Percentiles rank a stretch among this genome's conserved stretches.
Evolutionary conservation across 129 eudicot genomes (phyloP).

Genomic region (Chrysanthemum makinoi): DNA sequence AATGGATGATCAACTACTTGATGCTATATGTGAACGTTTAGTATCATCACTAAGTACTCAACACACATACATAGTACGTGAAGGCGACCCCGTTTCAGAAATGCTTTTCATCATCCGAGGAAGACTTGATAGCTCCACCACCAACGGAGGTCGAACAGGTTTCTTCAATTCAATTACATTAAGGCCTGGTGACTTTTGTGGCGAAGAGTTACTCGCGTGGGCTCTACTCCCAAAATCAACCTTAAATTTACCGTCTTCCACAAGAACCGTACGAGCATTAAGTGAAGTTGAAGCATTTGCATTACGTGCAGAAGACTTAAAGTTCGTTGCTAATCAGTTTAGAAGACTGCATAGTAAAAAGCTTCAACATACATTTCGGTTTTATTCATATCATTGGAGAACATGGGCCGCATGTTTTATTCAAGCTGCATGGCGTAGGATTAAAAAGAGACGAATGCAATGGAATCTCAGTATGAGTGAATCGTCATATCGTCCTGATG

Average conservation of each 20-base stretch:
- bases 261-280: conserved; percentile 53
- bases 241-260: conserved; percentile 76
- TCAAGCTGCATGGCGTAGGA: conserved; percentile 88
- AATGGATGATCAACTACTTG: conserved; percentile 88
- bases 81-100: conserved; percentile 86
- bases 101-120: conserved; percentile 88
- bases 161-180: conserved; percentile 80
- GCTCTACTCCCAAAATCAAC: conserved; percentile 72
- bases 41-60: conserved; percentile 77
- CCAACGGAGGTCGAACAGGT: conserved; percentile 83
- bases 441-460: conserved; percentile 58
- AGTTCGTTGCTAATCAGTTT: conserved; percentile 81
- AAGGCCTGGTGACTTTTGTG: conserved; percentile 88
- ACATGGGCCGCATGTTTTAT: conserved; percentile 94
- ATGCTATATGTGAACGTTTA: conserved; percentile 89
- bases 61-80: conserved; percentile 84
- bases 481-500: conserved; percentile 41
- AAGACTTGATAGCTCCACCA: conserved; percentile 77
- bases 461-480: conserved; percentile 57
- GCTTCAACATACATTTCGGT: conserved; percentile 79
- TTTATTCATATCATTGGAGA: conserved; percentile 88
- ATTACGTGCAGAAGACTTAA: conserved; percentile 75
- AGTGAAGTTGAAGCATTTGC: conserved; percentile 90
- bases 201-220: conserved; percentile 95
- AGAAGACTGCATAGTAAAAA: conserved; percentile 85